Evolutionary conservation across 306 rosid species (phyloP).

Genomic region (Senna siamea): DNA sequence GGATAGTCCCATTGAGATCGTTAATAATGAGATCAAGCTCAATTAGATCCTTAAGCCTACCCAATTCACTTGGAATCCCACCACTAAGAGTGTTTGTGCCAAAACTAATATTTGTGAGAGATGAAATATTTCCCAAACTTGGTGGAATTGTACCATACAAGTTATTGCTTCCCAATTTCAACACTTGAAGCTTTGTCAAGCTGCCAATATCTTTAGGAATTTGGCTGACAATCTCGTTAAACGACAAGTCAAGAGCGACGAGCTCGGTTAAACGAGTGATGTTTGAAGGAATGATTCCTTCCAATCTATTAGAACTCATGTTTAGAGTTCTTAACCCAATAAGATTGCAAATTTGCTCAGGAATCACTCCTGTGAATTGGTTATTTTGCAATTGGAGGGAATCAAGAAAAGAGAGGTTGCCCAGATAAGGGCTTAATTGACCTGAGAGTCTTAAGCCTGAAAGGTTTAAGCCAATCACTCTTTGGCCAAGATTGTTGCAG

Average conservation of each 20-base stretch:
- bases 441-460: slow-evolving; percentile 57
- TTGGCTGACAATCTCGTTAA: slow-evolving; percentile 9
- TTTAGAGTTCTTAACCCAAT: slow-evolving; percentile 50
- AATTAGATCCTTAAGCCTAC: slow-evolving; percentile 50
- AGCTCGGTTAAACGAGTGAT: slow-evolving; percentile 48
- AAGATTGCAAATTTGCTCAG: slow-evolving; percentile 53
- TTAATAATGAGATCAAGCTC: slow-evolving; percentile 60
- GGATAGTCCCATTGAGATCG: slow-evolving; percentile 60
- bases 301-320: slow-evolving; percentile 53
- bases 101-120: slow-evolving; percentile 50
- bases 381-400: slow-evolving; percentile 60
- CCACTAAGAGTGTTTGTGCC: slow-evolving; percentile 68
- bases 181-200: slow-evolving; percentile 53
- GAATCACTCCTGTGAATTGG: slow-evolving; percentile 53
- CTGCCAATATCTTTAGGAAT: slow-evolving; percentile 48
- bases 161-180: slow-evolving; percentile 56
- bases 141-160: slow-evolving; percentile 57
- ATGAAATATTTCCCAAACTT: slow-evolving; percentile 62
- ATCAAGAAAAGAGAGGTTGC: slow-evolving; percentile 59
- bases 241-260: slow-evolving; percentile 45
- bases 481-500: slow-evolving; percentile 45
- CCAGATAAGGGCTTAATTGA: slow-evolving; percentile 48
- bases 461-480: slow-evolving; percentile 61
- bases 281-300: slow-evolving; percentile 55
- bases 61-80: slow-evolving; percentile 54